Evolutionary conservation across 2,329 filamentous ascomycete species (phyloP).

Genomic region (Fusarium buxicola): DNA sequence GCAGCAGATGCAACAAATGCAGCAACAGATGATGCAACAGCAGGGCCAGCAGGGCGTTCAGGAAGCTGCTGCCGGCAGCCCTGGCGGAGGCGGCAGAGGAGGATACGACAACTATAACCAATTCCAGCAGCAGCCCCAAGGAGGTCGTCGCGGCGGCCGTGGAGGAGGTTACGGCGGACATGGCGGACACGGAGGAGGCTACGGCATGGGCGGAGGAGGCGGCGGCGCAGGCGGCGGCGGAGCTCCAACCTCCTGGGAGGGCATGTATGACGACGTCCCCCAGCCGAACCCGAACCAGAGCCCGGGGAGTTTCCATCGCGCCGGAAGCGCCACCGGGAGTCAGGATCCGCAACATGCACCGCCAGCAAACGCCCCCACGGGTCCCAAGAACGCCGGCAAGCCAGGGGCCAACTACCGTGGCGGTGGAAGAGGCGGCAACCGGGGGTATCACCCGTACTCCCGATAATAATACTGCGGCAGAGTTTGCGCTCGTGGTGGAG

Average conservation of each 20-base stretch:
- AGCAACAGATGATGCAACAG: constrained; percentile 57
- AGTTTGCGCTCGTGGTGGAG: constrained; percentile 7
- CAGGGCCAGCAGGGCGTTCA: constrained; percentile 49
- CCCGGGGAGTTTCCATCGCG: constrained; percentile 54
- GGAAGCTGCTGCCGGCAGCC: constrained; percentile 43
- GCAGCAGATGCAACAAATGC: constrained; percentile 68
- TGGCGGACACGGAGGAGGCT: constrained; percentile 48
- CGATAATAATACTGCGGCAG: constrained; percentile 41
- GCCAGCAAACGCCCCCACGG: constrained; percentile 80
- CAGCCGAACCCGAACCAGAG: constrained; percentile 74
- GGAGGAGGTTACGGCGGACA: constrained; percentile 46
- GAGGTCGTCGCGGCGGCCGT: constrained; percentile 48
- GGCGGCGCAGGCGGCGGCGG: constrained; percentile 61
- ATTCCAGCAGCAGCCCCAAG: constrained; percentile 60
- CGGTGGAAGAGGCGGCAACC: constrained; percentile 79
- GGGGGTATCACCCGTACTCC: constrained; percentile 84
- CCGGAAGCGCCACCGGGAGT: constrained; percentile 57
- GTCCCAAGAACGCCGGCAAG: constrained; percentile 93
- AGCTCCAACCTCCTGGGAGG: constrained; percentile 91
- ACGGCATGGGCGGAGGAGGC: constrained; percentile 49
- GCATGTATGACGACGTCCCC: constrained; percentile 97
- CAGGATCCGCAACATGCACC: constrained; percentile 59
- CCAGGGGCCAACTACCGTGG: constrained; percentile 94
- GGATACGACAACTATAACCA: constrained; percentile 51
- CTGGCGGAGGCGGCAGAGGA: constrained; percentile 45